Evolutionary conservation across 257 asterid species (phyloP), one percentile per base, ranked within the genome.

Genomic region (Salvia rosmarinus): DNA sequence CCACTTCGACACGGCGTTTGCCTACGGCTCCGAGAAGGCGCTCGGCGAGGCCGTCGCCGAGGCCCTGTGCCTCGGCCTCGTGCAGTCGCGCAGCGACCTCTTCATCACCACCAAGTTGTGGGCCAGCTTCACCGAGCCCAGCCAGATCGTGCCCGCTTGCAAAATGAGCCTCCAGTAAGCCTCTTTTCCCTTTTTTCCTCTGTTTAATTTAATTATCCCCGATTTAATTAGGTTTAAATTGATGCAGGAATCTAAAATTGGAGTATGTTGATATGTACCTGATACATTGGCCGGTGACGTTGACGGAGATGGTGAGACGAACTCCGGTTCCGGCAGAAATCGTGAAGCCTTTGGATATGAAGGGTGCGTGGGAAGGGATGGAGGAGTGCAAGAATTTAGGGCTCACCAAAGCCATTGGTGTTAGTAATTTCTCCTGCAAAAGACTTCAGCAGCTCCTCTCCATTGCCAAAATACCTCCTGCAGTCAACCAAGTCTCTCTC

Each of bases 61-160:
- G 65, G 96, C 94, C 0, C 0, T 81, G 2, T 61, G 61, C 6
- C 80, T 79, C 9, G 90, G 94, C 0, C 74, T 87, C 32, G 50
- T 89, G 3, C 39, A 75, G 25, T 84, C 89, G n/a, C 76, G 89
- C 55, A 81, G 80, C 21, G 84, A 89, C 16, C 83, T 89, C 67
- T 89, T 89, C 75, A 75, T 89, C 73, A 89, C 94, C 0, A 85
- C 96, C 19, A 89, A 89, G 77, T 68, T 89, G 0, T 87, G 91
- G 91, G 59, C 79, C 23, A 79, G 80, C 56, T 85, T 78, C 52
- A 78, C 94, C 9, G 80, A 82, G 0, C 90, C 39, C 0, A 65
- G 71, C 50, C 89, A 83, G 60, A 28, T 85, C 11, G 91, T 89
- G 3, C 80, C 85, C n/a, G 86, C 91, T 32, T 82, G 88, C 43